Percentiles rank a stretch among this genome's conserved stretches.
phyloP scores from a whole-genome alignment of 2,329 filamentous ascomycete species.

The Colletotrichum sp. region DNA sequence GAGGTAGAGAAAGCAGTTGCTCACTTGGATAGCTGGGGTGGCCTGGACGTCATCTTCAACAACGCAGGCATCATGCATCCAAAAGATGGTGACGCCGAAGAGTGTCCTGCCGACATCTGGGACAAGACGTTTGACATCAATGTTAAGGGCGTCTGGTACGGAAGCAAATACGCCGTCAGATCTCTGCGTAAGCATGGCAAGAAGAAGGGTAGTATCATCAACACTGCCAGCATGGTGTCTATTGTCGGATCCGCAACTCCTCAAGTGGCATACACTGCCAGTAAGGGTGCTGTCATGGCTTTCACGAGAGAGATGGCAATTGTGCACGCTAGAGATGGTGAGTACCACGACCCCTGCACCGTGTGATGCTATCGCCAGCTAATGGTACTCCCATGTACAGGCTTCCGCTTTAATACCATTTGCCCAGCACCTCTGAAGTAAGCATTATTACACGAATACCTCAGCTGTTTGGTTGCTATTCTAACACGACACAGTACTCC shows the following conservation, averaged over 20 bases:
- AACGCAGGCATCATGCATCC: slow-evolving; percentile 97
- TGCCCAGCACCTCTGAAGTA: slow-evolving; percentile 79
- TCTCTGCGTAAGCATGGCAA: slow-evolving; percentile 82
- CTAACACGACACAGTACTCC: slow-evolving; percentile 69
- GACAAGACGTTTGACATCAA: slow-evolving; percentile 93
- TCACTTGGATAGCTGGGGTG: slow-evolving; percentile 81
- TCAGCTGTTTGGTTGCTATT: neutral
- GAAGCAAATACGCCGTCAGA: slow-evolving; percentile 88
- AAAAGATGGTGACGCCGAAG: slow-evolving; percentile 77
- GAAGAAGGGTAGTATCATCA: slow-evolving; percentile 82
- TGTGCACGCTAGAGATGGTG: slow-evolving; percentile 79
- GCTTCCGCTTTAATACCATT: slow-evolving; percentile 87
- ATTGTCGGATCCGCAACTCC: slow-evolving; percentile 86
- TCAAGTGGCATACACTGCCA: slow-evolving; percentile 90
- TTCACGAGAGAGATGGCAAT: slow-evolving; percentile 91
- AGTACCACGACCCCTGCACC: too few relatives aligned
- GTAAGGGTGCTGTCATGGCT: slow-evolving; percentile 90
- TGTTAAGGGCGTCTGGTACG: slow-evolving; percentile 98
- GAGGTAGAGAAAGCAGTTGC: slow-evolving; percentile 79
- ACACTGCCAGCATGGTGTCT: slow-evolving; percentile 89
- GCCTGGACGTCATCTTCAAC: slow-evolving; percentile 93
- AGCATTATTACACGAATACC: neutral
- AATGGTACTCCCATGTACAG: slow-evolving; percentile 25
- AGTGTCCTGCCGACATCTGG: slow-evolving; percentile 91
- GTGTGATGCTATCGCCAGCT: neutral